Evolutionary conservation across 768 basidiomycete genomes (phyloP).

Genomic region (Trametes elegans): DNA sequence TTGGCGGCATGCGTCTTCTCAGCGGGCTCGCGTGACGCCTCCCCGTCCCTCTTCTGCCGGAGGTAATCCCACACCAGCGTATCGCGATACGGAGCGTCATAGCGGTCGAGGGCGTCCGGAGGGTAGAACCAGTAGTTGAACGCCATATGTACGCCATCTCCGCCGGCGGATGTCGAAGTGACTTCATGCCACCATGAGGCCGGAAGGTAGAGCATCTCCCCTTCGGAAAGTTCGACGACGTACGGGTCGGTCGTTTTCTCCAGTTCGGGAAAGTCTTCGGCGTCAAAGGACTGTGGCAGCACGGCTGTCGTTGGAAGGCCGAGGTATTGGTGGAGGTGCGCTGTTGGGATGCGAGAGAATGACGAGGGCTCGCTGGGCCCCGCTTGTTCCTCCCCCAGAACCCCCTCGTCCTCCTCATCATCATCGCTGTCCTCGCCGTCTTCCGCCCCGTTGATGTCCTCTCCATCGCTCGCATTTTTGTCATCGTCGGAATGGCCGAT

Average conservation of each 20-base stretch:
- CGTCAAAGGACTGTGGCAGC: constrained; percentile 4
- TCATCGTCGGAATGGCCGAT: constrained; percentile 12
- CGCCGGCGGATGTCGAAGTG: constrained; percentile 24
- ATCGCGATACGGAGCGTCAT: constrained; percentile 29
- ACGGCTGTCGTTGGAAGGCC: constrained; percentile 26
- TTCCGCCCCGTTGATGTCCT: not conserved
- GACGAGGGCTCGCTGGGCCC: constrained; percentile 27
- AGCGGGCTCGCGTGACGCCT: not conserved
- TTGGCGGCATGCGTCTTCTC: constrained; percentile 2
- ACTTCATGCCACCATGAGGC: constrained; percentile 36
- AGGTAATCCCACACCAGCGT: constrained; percentile 28
- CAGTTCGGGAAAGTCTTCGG: constrained; percentile 21
- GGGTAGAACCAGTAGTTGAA: constrained; percentile 36
- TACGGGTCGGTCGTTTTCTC: constrained; percentile 23
- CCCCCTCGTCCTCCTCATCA: constrained; percentile 3
- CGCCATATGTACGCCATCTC: constrained; percentile 29
- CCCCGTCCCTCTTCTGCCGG: not conserved
- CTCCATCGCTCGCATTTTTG: not conserved
- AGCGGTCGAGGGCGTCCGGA: constrained; percentile 26
- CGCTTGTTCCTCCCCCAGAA: constrained; percentile 1
- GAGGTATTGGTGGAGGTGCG: constrained; percentile 27
- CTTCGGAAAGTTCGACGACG: constrained; percentile 30
- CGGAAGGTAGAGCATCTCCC: constrained; percentile 34
- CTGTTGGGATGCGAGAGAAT: constrained; percentile 32
- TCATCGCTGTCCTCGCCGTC: constrained; percentile 10